Base-by-base conservation (phyloP, 371 early-diverging fungal genomes). In the Syncephalastrum racemosum region DNA sequence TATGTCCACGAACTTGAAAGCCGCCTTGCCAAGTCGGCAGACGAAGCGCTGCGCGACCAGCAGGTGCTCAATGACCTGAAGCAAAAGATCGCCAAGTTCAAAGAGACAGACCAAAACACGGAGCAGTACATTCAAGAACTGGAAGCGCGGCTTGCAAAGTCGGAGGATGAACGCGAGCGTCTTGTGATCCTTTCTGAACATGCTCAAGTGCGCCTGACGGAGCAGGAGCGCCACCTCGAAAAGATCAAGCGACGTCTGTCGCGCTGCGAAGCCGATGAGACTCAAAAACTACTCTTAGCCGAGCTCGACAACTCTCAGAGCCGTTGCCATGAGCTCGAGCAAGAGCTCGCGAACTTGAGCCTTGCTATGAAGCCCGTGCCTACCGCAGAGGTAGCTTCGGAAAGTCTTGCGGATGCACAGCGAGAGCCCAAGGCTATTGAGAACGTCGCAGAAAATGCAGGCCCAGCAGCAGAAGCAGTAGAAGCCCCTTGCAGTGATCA, bases 101-200 rank as follows among this genome's bases (percentile, higher is more conserved):
- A 67, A 25, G 76, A 79, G 25, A 65, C 66, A 59, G 79, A 79
- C 41, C 54, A 66, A 4, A 68, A 61, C n/a, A 75, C 77, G 2
- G 81, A 79, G 50, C 62, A 67, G 45, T 79, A 81, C 44, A 81
- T 81, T 36, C 53, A 58, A 27, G 74, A 73, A 20, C 62, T 81
- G 7, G 80, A 81, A 55, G 4, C 58, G 2, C 59, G 71, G 2
- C 47, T 81, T 12, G 52, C 69, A 3, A 40, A 44, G 7, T 31
- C 58, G n/a, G 48, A 49, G 24, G 44, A 60, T 25, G 59, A 55
- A 3, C 48, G 54, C 23, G 40, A 27, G 10, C 27, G 44, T 10
- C 41, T 46, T 1, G 18, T 41, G 10, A 12, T 43, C 12, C 19
- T 58, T 8, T 10, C 53, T 12, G 55, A 60, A 45, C 46, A 58